phyloP scores from a whole-genome alignment of 176 grass and related monocot species.

The Paspalum notatum region DNA sequence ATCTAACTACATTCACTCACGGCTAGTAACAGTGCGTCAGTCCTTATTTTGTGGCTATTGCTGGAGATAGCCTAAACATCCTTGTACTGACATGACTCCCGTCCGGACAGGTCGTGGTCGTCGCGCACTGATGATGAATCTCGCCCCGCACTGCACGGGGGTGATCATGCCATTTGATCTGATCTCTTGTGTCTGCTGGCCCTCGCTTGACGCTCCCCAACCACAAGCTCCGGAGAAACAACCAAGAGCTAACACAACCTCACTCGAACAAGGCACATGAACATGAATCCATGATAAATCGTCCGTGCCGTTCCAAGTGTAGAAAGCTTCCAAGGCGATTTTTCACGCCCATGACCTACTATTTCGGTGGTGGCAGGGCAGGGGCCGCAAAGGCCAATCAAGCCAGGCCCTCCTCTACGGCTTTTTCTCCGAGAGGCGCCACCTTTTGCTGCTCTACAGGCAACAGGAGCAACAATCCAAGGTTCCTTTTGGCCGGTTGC shows the following conservation, averaged over 20 bases:
- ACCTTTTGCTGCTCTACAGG: background rate
- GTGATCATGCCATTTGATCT: background rate
- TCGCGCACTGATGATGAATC: background rate
- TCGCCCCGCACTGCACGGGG: background rate
- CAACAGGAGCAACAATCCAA: background rate
- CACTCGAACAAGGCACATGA: no score
- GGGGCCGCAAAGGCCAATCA: background rate
- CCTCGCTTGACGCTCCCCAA: background rate
- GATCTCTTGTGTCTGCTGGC: background rate
- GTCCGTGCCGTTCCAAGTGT: background rate
- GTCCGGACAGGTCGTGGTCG: background rate
- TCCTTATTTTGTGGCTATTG: no score
- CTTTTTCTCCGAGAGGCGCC: background rate
- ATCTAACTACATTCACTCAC: no score
- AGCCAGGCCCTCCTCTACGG: background rate
- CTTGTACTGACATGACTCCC: constrained; percentile 30
- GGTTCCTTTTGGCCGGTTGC: background rate
- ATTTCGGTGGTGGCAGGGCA: constrained; percentile 1
- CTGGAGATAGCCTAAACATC: no score
- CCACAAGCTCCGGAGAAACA: background rate
- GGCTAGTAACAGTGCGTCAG: no score
- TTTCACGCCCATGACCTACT: background rate
- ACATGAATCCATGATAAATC: no score
- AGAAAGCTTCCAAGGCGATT: background rate
- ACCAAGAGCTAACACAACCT: no score